Conservation (phyloP, 345 rosid species). For the Gossypioides kirkii region DNA sequence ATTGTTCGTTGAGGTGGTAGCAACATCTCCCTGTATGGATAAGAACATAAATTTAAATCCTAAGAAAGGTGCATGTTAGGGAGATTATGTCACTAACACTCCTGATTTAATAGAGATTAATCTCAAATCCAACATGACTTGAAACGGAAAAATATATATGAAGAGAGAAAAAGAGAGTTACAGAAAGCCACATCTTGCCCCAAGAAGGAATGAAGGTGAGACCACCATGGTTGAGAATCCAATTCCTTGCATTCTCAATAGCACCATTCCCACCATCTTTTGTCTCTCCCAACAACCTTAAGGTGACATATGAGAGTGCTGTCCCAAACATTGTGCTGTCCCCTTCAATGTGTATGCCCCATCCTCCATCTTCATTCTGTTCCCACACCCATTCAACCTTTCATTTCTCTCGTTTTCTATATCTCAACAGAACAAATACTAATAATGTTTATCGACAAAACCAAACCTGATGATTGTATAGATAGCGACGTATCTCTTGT, state of each 20-base stretch:
- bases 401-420: neutral
- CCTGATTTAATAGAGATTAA: too few relatives aligned
- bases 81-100: too few relatives aligned
- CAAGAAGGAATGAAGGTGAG: slow-evolving; percentile 60
- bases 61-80: too few relatives aligned
- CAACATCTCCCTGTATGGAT: too few relatives aligned
- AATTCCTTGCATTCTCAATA: slow-evolving; percentile 39
- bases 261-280: slow-evolving; percentile 36
- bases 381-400: neutral
- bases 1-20: too few relatives aligned
- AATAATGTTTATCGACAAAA: neutral
- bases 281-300: slow-evolving; percentile 50
- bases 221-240: slow-evolving; percentile 66
- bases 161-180: slow-evolving; percentile 7
- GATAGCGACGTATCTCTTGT: slow-evolving; percentile 46
- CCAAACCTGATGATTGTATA: slow-evolving; percentile 76
- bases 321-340: slow-evolving; percentile 59
- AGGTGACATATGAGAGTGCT: slow-evolving; percentile 36
- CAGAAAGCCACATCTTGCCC: slow-evolving; percentile 82
- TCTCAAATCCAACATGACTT: too few relatives aligned
- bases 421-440: neutral
- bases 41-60: too few relatives aligned
- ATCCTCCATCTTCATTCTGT: slow-evolving; percentile 67
- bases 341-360: slow-evolving; percentile 76
- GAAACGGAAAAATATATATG: neutral